phyloP scores from a whole-genome alignment of 495 filamentous ascomycete genomes.

The Glarea lozoyensis region DNA sequence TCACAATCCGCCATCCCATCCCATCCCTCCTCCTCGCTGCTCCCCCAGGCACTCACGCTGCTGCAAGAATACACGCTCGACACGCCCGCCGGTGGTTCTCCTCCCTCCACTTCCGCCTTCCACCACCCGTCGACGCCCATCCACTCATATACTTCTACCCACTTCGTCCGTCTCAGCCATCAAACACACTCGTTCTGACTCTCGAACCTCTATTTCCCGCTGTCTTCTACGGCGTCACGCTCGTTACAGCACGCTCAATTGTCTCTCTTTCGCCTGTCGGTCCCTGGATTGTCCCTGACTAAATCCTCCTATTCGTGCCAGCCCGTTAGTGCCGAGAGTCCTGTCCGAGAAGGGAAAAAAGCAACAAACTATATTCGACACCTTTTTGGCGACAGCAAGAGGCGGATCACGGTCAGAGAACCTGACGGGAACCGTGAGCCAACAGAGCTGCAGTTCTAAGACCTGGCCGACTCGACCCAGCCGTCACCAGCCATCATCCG shows the following conservation, averaged over 20 bases:
- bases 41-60: no score
- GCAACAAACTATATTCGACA: conserved; percentile 11
- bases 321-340: conserved; percentile 14
- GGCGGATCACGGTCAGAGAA: conserved; percentile 9
- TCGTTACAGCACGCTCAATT: conserved; percentile 18
- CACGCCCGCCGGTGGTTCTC: no score
- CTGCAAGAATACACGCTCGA: no score
- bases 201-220: conserved; percentile 10
- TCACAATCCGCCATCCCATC: no score
- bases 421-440: conserved; percentile 12
- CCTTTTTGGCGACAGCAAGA: conserved; percentile 15
- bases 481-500: conserved; percentile 11
- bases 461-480: conserved; percentile 6
- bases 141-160: neutral
- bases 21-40: no score
- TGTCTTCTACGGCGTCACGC: conserved; percentile 20
- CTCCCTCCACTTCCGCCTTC: no score
- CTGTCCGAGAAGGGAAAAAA: conserved; percentile 6
- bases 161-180: conserved; percentile 10
- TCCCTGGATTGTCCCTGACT: no score
- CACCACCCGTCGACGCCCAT: neutral
- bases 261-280: conserved; percentile 1
- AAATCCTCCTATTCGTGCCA: no score
- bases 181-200: conserved; percentile 20
- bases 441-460: conserved; percentile 13